phyloP scores from a whole-genome alignment of 140 eudicot genomes.

The Senecio squalidus region DNA sequence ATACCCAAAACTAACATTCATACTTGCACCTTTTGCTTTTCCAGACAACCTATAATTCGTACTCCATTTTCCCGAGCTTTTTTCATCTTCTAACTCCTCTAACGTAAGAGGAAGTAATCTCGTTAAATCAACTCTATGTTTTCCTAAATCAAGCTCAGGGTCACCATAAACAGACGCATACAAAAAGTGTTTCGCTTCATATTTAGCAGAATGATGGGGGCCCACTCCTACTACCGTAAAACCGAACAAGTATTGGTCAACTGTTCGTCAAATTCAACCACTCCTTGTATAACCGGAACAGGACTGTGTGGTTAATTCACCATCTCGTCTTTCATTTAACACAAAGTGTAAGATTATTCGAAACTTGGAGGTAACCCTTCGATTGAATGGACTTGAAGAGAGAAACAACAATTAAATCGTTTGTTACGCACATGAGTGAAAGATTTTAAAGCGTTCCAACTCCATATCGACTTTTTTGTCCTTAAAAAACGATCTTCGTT shows the following conservation, averaged over 20 bases:
- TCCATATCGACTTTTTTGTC: slow-evolving; percentile 78
- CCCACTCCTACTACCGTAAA: slow-evolving; percentile 79
- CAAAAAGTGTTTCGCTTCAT: slow-evolving; percentile 77
- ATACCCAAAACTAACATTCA: slow-evolving; percentile 91
- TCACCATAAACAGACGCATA: slow-evolving; percentile 52
- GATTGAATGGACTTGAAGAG: slow-evolving; percentile 70
- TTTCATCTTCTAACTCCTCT: slow-evolving; percentile 88
- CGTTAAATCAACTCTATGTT: slow-evolving; percentile 82
- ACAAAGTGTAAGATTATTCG: slow-evolving; percentile 37
- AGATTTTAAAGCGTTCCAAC: slow-evolving; percentile 82
- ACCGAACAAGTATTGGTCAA: slow-evolving; percentile 61
- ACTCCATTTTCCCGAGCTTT: slow-evolving; percentile 83
- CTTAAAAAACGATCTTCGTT: slow-evolving; percentile 40
- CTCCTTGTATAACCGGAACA: slow-evolving; percentile 44
- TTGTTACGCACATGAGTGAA: slow-evolving; percentile 56
- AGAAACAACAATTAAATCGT: slow-evolving; percentile 68
- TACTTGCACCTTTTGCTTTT: slow-evolving; percentile 65
- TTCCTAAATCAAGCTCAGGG: slow-evolving; percentile 79
- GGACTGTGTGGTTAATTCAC: slow-evolving; percentile 56
- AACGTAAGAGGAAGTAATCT: slow-evolving; percentile 84
- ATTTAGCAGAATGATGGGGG: slow-evolving; percentile 76
- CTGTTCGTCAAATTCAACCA: slow-evolving; percentile 67
- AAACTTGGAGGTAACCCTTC: slow-evolving; percentile 59
- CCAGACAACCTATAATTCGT: slow-evolving; percentile 76
- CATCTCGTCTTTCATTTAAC: slow-evolving; percentile 89